phyloP scores from a whole-genome alignment of 257 asterid genomes.

The Jaltomata sinuosa region DNA sequence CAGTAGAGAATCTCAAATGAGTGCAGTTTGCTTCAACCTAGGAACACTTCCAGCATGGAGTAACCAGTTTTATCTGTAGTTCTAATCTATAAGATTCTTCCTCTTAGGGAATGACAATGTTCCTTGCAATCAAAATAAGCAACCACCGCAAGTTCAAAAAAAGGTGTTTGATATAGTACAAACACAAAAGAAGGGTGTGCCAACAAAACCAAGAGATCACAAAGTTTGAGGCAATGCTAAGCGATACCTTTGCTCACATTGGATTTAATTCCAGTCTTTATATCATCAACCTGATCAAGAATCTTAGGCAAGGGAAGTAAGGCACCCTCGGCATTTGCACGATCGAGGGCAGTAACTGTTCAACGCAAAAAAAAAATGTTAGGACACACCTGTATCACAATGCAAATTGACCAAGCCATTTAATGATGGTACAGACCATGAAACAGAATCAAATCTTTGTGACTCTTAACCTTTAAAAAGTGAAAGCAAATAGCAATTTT shows the following conservation, averaged over 20 bases:
- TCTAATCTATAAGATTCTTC: background rate
- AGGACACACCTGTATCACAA: background rate
- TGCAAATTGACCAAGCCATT: background rate
- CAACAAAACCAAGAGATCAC: background rate
- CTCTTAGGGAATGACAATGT: background rate
- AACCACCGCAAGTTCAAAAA: background rate
- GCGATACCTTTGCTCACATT: conserved; percentile 36
- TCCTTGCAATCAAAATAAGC: background rate
- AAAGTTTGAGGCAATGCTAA: background rate
- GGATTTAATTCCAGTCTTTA: conserved; percentile 23
- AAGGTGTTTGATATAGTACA: background rate
- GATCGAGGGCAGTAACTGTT: conserved; percentile 79
- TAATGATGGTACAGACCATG: background rate
- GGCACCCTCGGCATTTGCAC: conserved; percentile 62
- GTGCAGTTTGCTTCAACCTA: background rate
- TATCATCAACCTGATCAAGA: conserved; percentile 28
- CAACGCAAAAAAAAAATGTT: background rate
- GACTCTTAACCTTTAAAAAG: background rate
- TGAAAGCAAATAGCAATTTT: background rate
- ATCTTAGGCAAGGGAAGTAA: conserved; percentile 68
- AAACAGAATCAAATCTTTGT: background rate
- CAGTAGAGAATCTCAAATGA: background rate
- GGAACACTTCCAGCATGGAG: background rate
- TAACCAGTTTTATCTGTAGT: background rate
- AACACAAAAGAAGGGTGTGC: background rate